These are phyloP conservation scores for Yamadazyma kanchanaburiensis DNA, from an alignment of 1,139 yeast genomes.

Conservation along the genomic window DNA sequence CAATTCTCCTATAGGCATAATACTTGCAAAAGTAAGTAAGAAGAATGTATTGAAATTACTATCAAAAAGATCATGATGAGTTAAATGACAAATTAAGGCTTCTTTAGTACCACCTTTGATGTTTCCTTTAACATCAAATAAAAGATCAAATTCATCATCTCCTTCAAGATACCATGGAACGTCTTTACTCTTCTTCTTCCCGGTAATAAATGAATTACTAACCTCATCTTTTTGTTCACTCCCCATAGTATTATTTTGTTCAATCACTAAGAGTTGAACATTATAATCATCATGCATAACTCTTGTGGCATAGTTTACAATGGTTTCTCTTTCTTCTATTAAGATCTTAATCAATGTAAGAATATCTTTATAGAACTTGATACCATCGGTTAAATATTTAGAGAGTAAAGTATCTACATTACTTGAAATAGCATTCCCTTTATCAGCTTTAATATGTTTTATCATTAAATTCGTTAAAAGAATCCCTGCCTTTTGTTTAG, in stretches of 20 bases:
- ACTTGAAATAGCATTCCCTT: slow-evolving; percentile 44
- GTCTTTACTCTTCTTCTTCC: slow-evolving; percentile 34
- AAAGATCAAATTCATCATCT: slow-evolving; percentile 70
- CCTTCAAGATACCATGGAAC: slow-evolving; percentile 81
- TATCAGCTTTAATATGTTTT: slow-evolving; percentile 37
- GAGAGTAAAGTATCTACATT: slow-evolving; percentile 49
- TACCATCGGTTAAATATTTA: slow-evolving; percentile 43
- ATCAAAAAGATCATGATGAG: slow-evolving; percentile 73
- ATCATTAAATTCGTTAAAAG: slow-evolving; percentile 44
- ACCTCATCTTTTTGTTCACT: slow-evolving; percentile 33
- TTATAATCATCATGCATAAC: slow-evolving; percentile 73
- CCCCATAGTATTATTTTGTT: slow-evolving; percentile 55
- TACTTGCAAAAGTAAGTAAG: slow-evolving; percentile 72
- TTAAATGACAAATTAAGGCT: slow-evolving; percentile 78
- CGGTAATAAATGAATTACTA: slow-evolving; percentile 32
- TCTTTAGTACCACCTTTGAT: slow-evolving; percentile 84
- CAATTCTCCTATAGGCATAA: slow-evolving; percentile 66
- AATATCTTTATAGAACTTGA: slow-evolving; percentile 42
- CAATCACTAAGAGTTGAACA: slow-evolving; percentile 57
- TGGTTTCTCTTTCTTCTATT: slow-evolving; percentile 66
- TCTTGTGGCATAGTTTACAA: slow-evolving; percentile 69
- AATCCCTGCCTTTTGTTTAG: slow-evolving; percentile 51
- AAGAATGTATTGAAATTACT: slow-evolving; percentile 68
- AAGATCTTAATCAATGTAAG: slow-evolving; percentile 51
- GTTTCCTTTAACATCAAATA: slow-evolving; percentile 69